Evolutionary conservation across 192 early-diverging fungal species (phyloP), one percentile per base, ranked within the genome.

Genomic region (Coemansia sp.): DNA sequence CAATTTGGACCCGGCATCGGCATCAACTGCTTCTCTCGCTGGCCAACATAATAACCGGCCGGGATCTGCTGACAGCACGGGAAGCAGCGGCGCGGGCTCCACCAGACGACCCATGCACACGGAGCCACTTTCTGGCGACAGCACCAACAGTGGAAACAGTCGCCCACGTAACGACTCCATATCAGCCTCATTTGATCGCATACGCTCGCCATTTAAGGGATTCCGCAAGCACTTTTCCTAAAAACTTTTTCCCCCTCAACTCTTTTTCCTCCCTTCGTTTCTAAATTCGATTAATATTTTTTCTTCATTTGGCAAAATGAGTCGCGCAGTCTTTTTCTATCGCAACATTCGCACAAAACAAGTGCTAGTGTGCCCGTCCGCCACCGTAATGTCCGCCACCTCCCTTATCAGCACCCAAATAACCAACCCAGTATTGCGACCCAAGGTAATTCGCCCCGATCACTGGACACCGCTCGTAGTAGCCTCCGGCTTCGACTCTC

Each of bases 291-390:
- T 34, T 1, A 12, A 10, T 14, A 31, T 66, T 13, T 41, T 58
- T 42, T 59, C 28, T 58, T 26, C 41, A 14, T 41, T 58, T 18
- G 9, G 9, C 31, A 55, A 57, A 75, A 80, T 80, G 77, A 69
- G 62, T 18, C 69, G 69, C 12, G 68, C 69, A 13, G 52, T 82
- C 33, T 84, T 80, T 52, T 61, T 79, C 26, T 84, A 73, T 64
- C 77, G 83, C 41, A 65, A 84, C 59, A 77, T 84, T 20, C 66
- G 72, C 48, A 84, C 77, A 62, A 74, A 66, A n/a, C 83, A 84
- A 52, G 75, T 84, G 16, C 57, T 83, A 5, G 70, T 64, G 8
- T 73, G 66, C 26, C 73, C 67, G 18, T 70, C 72, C 42, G 39
- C 47, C 53, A 76, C 73, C 18, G 65, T 82, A 10, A 57, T 82